These are phyloP conservation scores for Gigaspora rosea DNA, from an alignment of 192 early-diverging fungal species.

Conservation along the genomic window DNA sequence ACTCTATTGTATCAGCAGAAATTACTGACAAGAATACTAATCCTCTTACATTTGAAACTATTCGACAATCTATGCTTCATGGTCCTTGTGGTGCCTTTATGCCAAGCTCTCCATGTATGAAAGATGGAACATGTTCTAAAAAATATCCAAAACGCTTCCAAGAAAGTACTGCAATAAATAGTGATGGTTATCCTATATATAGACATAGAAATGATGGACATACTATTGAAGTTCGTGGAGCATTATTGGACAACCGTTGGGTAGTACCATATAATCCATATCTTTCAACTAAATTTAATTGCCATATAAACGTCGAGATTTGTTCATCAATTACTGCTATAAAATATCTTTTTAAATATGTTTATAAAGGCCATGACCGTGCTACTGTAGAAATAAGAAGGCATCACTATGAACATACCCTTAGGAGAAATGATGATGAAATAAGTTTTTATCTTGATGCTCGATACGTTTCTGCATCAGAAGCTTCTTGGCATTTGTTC, in stretches of 20 bases:
- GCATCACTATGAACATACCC: too few species aligned
- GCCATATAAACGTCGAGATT: conserved; percentile 41
- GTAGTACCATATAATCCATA: conserved; percentile 33
- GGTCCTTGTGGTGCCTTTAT: conserved; percentile 32
- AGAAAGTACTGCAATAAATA: conserved; percentile 19
- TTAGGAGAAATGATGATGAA: too few species aligned
- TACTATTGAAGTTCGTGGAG: too few species aligned
- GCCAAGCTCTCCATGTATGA: conserved; percentile 38
- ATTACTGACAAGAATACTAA: conserved; percentile 32
- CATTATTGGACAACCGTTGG: conserved; percentile 36
- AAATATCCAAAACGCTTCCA: conserved; percentile 29
- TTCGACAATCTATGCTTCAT: conserved; percentile 34
- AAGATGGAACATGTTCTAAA: conserved; percentile 39
- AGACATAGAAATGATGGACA: neutral
- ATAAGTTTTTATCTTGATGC: too few species aligned
- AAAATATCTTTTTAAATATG: too few species aligned
- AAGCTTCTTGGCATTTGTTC: too few species aligned
- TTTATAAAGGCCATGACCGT: too few species aligned
- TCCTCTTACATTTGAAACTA: conserved; percentile 22
- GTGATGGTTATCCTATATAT: conserved; percentile 41
- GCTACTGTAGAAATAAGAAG: too few species aligned
- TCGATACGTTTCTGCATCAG: too few species aligned
- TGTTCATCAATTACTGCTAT: too few species aligned
- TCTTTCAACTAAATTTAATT: conserved; percentile 41
- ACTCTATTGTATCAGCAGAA: conserved; percentile 37